Base-by-base conservation (phyloP, 345 rosid species). In the Hibiscus trionum region DNA sequence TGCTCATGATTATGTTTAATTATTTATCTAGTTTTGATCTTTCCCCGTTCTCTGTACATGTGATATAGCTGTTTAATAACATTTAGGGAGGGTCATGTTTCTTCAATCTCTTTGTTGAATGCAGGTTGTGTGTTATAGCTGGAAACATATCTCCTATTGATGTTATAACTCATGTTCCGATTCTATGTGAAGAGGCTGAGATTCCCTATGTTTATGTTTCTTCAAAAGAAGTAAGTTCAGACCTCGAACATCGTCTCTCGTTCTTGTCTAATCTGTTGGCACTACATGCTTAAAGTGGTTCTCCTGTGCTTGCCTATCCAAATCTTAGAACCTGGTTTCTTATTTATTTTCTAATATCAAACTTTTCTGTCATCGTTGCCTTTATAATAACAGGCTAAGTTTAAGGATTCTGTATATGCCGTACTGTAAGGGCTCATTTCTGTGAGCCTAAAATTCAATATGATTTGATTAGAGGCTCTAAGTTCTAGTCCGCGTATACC, bases 141-240 rank as follows among this genome's bases (percentile, higher is more conserved):
- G 99, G 97, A 71, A 95, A 95, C 83, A 95, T 95, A 75, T 92
- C 97, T 71, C 98, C 99, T 3, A 95, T 95, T 6, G 99, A 95
- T 81, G 99, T 93, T 57, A 92, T 95, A 49, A 95, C 97, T 7
- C 99, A 95, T 76, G 88, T 92, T 52, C 99, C 97, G 58, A 79
- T 95, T 84, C 80, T 95, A 70, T 92, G 99, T 4, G 98, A 95
- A 77, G 98, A 92, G 77, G 70, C 87, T 55, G 94, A 84, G 12
- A 84, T 95, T 80, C 93, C 99, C 31, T 95, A 95, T 50, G 44
- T 95, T 9, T 95, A 95, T 71, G 97, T 92, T 71, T 80, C 92
- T 14, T 88, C 97, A 0, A 95, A 92, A 84, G 99, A 95, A 76
- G 99, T 92, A 84, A 82, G 88, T 16, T 50, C 19, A 2, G 56